Base-by-base conservation (phyloP, 1,139 yeast species). In the Eremothecium sinecaudum region DNA sequence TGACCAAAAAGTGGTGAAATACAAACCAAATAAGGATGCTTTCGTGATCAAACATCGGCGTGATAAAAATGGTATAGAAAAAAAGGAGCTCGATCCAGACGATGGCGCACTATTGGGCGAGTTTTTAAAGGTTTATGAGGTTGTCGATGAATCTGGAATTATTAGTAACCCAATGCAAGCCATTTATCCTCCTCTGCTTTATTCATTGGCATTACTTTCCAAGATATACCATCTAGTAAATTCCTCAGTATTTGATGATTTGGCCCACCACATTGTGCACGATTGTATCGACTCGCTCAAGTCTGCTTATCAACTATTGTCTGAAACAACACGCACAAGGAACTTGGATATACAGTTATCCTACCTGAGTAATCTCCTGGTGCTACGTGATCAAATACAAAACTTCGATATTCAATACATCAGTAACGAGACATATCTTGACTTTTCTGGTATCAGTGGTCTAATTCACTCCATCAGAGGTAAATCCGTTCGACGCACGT, bases 211-310 rank as follows among this genome's bases (percentile, higher is more conserved):
- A 0, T 61, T 87, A 11, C 62, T 87, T 22, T 78, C 87, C 16
- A 81, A 75, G 50, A 79, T 87, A 15, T 82, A 84, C 52, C 93
- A 83, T 50, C 64, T 86, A 45, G 71, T 87, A 17, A 77, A 79
- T 44, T 73, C 80, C 1, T 64, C 72, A 7, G 82, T 86, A 1
- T 87, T 87, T 60, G 94, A 86, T 51, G 94, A 84, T 51, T 60
- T 87, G 42, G 94, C 96, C 0, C 94, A 86, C 53, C 75, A 80
- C 36, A 76, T 84, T 38, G 83, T 87, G 4, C 94, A 83, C 51
- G 73, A 80, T 31, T 79, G 93, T 47, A 69, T 87, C 24, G 55
- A 62, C 34, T 80, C 75, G 19, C 66, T 69, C 54, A 70, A 62
- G 54, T 64, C 51, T 47, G 82, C 81, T 5, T 72, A 69, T 44